Conservation (phyloP, 2,329 filamentous ascomycete genomes). For the Gaeumannomyces tritici region DNA sequence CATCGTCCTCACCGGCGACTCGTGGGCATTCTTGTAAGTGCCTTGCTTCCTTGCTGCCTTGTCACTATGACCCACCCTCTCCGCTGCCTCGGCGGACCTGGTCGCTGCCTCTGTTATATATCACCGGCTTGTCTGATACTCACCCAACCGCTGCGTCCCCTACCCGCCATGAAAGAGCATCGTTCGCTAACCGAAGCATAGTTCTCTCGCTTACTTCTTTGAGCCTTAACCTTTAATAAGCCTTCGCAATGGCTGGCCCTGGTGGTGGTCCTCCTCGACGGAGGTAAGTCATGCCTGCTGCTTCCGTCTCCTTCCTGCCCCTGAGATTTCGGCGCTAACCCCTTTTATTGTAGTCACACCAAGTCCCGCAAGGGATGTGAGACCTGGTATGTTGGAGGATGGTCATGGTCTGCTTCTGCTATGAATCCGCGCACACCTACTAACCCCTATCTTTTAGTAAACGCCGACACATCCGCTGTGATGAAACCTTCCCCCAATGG, state of each 20-base stretch:
- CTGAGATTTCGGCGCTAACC: constrained; percentile 10
- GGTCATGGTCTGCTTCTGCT: background rate
- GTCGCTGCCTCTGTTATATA: background rate
- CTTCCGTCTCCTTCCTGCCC: background rate
- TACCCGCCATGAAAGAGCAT: background rate
- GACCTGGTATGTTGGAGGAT: constrained; percentile 52
- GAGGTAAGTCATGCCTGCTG: constrained; percentile 33
- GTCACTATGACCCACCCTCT: background rate
- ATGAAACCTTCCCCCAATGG: constrained; percentile 98
- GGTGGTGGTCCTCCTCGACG: constrained; percentile 83
- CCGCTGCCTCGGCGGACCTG: background rate
- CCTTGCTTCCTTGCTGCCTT: no score
- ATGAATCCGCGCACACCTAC: no score
- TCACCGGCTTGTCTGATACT: background rate
- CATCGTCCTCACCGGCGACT: constrained; percentile 3
- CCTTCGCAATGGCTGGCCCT: constrained; percentile 71
- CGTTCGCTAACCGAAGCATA: background rate
- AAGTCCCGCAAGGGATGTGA: constrained; percentile 98
- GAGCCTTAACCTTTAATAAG: constrained; percentile 21
- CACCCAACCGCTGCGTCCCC: background rate
- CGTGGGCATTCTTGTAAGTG: constrained; percentile 19
- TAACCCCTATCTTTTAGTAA: no score
- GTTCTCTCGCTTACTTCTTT: constrained; percentile 18
- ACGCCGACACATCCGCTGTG: constrained; percentile 91
- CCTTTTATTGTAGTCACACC: constrained; percentile 62